Base-by-base conservation (phyloP, 164 flowering plant genomes). In the Berberis thunbergii region DNA sequence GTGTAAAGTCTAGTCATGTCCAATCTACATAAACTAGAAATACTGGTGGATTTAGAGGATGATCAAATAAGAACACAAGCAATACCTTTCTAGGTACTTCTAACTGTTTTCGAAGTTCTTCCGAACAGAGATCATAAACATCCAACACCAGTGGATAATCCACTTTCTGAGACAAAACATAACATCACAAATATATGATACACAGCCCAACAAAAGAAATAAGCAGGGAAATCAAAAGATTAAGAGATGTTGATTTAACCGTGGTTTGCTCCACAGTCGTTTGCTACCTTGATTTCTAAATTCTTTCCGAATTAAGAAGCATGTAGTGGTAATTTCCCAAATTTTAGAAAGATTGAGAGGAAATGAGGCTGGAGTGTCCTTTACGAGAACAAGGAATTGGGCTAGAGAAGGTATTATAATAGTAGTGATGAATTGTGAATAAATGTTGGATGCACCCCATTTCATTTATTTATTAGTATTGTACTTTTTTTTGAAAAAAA, bases 91-190 rank as follows among this genome's bases (percentile, higher is more conserved):
- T 94, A 71, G 99, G 99, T 73, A 72, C 81, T 71, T 86, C 96
- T 76, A 93, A 70, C 68, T 77, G 80, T 66, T 84, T 78, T 44
- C 81, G 80, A 54, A 93, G 94, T 54, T 86, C 92, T 65, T 88
- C 95, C 1, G 98, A 88, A 78, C 98, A 93, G 0, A 93, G 61
- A 79, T 93, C 98, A 79, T 73, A 88, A 67, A 90, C 76, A 80
- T 95, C 99, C 80, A 95, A 78, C 87, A 84, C 88, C 80, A 91
- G 66, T 4, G 99, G 99, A 64, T 87, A 95, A 76, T 91, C 97
- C 59, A 95, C 99, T 91, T 91, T 95, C 99, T 95, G 79, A 45
- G 38, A 52, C 6, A 45, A 57, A 61, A 3, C 42, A 60, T 39
- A 6, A 12, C 4, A 26, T 54, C 38, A 54, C 5, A 49, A 26